Base-by-base conservation (phyloP, 2,329 filamentous ascomycete genomes). In the Trichoderma cornu-damae region DNA sequence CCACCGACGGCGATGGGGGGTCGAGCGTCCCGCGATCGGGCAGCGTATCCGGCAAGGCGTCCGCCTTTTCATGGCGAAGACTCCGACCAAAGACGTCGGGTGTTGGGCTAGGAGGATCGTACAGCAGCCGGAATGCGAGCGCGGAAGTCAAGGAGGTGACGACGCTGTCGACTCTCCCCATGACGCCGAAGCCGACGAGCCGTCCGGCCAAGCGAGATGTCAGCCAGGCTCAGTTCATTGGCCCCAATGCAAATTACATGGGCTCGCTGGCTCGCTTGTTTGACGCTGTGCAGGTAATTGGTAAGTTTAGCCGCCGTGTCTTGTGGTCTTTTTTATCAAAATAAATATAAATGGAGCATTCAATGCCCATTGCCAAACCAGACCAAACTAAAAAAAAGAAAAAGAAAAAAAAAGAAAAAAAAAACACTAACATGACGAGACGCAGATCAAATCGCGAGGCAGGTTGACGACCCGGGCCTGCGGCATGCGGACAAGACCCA, bases 401-500 rank as follows among this genome's bases (percentile, higher is more conserved):
- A n/a, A n/a, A n/a, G n/a, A n/a, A n/a, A n/a, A n/a, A n/a, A n/a
- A n/a, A n/a, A n/a, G n/a, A n/a, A n/a, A n/a, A n/a, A n/a, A n/a
- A 12, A 3, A 51, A 14, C 44, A 38, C 67, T 75, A 59, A 75
- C 61, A 26, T n/a, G 24, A 20, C 3, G 22, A 1, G 55, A 37
- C 65, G 12, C 20, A 96, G 91, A 96, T 78, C 90, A 95, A 83
- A 93, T 97, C 71, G 90, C 92, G 53, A 88, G 93, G 63, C 93
- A 96, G 77, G 91, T 96, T 46, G 93, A 96, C 69, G 93, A 97
- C 68, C 93, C 93, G 5, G 93, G 93, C 8, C 81, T 97, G 55
- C 89, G 89, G 64, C 90, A 94, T 72, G 91, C 90, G 16, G 93
- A 92, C 65, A 91, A 90, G 67, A 97, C 94, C 7, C 92, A 96